These are phyloP conservation scores for Pseudogymnoascus sp. DNA, from an alignment of 2,329 filamentous ascomycete species.

Conservation along the genomic window DNA sequence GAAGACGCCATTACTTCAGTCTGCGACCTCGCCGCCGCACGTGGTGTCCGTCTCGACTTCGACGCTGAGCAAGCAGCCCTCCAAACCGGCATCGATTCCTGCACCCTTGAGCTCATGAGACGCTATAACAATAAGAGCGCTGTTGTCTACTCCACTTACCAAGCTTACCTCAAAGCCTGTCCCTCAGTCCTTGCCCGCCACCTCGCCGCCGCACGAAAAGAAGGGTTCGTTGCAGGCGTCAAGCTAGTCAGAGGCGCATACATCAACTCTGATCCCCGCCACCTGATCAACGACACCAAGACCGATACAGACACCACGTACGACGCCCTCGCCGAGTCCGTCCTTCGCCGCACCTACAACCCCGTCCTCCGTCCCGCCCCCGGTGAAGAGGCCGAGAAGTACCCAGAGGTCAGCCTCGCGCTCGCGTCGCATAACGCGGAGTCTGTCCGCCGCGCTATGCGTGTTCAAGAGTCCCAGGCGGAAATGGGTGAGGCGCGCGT, in stretches of 20 bases:
- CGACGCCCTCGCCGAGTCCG: slow-evolving; percentile 57
- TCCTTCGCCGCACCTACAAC: slow-evolving; percentile 58
- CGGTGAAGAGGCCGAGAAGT: too few relatives aligned
- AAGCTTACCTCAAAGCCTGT: slow-evolving; percentile 62
- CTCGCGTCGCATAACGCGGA: slow-evolving; percentile 76
- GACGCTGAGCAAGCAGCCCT: slow-evolving; percentile 78
- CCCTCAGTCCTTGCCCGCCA: slow-evolving; percentile 50
- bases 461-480: slow-evolving; percentile 37
- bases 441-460: slow-evolving; percentile 53
- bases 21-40: slow-evolving; percentile 60
- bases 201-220: slow-evolving; percentile 47
- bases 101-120: slow-evolving; percentile 68
- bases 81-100: slow-evolving; percentile 71
- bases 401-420: slow-evolving; percentile 55
- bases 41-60: slow-evolving; percentile 67
- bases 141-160: slow-evolving; percentile 73
- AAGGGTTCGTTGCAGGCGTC: slow-evolving; percentile 59
- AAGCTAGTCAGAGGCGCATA: slow-evolving; percentile 73
- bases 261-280: slow-evolving; percentile 57
- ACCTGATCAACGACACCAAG: slow-evolving; percentile 65
- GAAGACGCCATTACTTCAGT: slow-evolving; percentile 62
- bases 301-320: slow-evolving; percentile 63
- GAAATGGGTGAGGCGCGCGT: slow-evolving; percentile 30
- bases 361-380: too few relatives aligned
- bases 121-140: slow-evolving; percentile 63